Base-by-base conservation (phyloP, 176 grass and related monocot species). In the Eleusine indica region DNA sequence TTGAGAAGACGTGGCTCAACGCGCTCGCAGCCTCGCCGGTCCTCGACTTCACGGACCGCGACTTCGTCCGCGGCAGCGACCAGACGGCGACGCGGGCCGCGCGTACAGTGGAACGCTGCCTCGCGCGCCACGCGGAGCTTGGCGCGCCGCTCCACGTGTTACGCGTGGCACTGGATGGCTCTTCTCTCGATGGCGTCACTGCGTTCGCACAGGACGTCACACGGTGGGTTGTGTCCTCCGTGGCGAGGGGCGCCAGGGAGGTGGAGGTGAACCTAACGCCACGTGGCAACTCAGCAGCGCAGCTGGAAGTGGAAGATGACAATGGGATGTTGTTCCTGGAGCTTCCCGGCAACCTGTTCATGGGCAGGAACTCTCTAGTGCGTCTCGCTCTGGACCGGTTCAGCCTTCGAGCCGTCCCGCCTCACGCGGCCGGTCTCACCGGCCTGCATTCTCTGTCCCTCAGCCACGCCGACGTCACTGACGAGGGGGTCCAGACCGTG, bases 211-310 rank as follows among this genome's bases (percentile, higher is more conserved):
- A 7, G 2, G 79, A 83, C 52, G 46, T 90, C 28, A 58, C 70
- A 16, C 66, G 13, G 15, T 92, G 92, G 92, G n/a, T 91, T 62
- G 29, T 14, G 17, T 11, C 52, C 7, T 82, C 81, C 30, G 58
- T 91, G 52, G 75, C 49, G 14, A 88, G 89, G 47, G 78, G 87
- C 32, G 82, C 86, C n/a, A 77, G 74, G 62, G 90, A 90, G 68
- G 84, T 92, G 40, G 82, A 74, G 42, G 18, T 94, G 58, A 74
- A 88, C 68, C 69, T 90, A 54, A 76, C 63, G 28, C 84, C 29
- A 21, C 5, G 18, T 57, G 5, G 7, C 2, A 1, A 6, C 46
- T 86, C 0, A 21, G 72, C 21, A 61, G 21, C 21, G 56, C 73
- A 17, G 0, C 11, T 7, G 62, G 11, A 52, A 47, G 44, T 11